Evolutionary conservation across 139 green algal genomes (phyloP), one percentile per base, ranked within the genome.

Genomic region (Spirogloea muscicola): DNA sequence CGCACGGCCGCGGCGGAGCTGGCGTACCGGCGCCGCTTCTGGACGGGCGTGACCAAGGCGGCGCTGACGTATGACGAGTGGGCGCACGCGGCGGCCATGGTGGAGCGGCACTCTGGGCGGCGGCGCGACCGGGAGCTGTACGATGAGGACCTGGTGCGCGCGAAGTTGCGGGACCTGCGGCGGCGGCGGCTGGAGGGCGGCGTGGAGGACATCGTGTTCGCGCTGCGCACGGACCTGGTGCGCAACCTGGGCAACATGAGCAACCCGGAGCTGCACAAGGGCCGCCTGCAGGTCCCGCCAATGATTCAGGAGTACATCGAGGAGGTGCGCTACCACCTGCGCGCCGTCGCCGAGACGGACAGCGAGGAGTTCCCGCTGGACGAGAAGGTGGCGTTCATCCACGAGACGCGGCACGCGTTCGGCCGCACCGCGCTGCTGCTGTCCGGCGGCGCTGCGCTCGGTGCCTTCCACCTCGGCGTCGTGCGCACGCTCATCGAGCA

Each of bases 341-440:
- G 84, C 57, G 72, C 58, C 42, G 64, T 84, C 40, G 82, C n/a
- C n/a, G 62, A 68, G 39, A 36, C 72, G 42, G 57, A 88, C 49
- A 64, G 68, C 10, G 41, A 80, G 16, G 76, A 84, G 29, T 62
- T 95, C 43, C 51, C 79, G 2, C 61, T 91, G 34, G 84, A 93
- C 51, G 88, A 98, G 76, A 96, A 96, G 82, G 65, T 95, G 49
- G 75, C 82, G 0, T 98, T 98, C 80, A 75, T 96, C 66, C 84
- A 87, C 13, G 93, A 98, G 79, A 95, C 91, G 25, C 86, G 94
- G 4, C 94, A 98, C 80, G 87, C 91, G 1, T 98, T 95, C 85
- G 94, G 94, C 0, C 84, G 95, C 63, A 98, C 94, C 0, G 95
- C 92, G 4, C 87, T 99, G 43, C 83, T 99, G 57, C 89, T 99